Conservation (phyloP, 2,329 filamentous ascomycete species). For the Fusarium armeniacum region DNA sequence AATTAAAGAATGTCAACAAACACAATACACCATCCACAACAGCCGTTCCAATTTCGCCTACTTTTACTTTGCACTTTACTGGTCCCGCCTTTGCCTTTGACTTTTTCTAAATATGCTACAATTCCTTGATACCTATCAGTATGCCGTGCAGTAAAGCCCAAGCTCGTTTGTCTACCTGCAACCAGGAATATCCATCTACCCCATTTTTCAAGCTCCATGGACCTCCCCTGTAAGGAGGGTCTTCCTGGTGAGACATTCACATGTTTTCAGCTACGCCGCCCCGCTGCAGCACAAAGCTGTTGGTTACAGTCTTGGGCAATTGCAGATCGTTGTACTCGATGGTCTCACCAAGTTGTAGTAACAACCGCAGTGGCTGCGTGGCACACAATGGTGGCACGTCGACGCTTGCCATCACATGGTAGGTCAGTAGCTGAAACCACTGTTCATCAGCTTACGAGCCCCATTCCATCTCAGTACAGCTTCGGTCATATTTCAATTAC, state of each 20-base stretch:
- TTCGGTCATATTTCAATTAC: background rate
- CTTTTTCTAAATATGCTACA: background rate
- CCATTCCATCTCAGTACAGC: background rate
- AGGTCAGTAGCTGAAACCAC: background rate
- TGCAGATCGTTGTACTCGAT: background rate
- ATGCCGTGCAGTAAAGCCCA: background rate
- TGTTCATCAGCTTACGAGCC: background rate
- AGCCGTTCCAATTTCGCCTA: background rate
- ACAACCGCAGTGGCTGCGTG: background rate
- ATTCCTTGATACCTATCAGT: background rate
- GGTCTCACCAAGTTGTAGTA: background rate
- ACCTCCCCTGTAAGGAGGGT: slow-evolving; percentile 6
- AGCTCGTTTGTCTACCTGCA: background rate
- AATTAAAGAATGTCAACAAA: slow-evolving; percentile 37
- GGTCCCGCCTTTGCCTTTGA: background rate
- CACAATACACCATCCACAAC: slow-evolving; percentile 19
- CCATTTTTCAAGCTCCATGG: slow-evolving; percentile 5
- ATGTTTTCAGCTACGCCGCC: slow-evolving; percentile 16
- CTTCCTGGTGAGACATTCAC: slow-evolving; percentile 15
- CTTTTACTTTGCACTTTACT: background rate
- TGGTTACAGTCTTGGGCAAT: background rate
- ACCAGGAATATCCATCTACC: background rate
- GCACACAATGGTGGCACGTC: background rate
- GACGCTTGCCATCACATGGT: background rate
- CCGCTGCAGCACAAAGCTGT: slow-evolving; percentile 7